phyloP scores from a whole-genome alignment of 306 rosid species.

The Geum urbanum region DNA sequence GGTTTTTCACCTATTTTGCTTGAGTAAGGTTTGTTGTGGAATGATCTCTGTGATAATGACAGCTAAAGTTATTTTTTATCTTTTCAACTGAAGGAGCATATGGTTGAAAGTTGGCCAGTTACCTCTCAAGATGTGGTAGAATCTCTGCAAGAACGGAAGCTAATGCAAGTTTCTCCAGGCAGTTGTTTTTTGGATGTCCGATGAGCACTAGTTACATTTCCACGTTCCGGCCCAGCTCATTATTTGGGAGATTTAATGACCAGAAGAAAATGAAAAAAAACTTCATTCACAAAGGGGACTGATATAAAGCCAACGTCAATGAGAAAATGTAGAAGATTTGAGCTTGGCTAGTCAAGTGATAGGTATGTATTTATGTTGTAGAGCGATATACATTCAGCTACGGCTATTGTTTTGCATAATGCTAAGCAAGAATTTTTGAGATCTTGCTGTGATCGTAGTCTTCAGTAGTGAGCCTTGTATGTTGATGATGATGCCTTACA shows the following conservation, averaged over 20 bases:
- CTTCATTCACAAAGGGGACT: not conserved
- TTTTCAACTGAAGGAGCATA: slow-evolving; percentile 3
- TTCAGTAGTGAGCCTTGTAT: not conserved
- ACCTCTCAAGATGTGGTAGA: not conserved
- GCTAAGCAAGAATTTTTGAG: not conserved
- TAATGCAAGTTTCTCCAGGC: not conserved
- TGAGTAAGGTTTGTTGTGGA: not conserved
- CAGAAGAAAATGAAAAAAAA: not conserved
- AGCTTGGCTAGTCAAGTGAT: not conserved
- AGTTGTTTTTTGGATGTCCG: not conserved
- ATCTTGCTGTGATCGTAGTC: not conserved
- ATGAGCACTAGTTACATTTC: not conserved
- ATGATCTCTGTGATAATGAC: not conserved
- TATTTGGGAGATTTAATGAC: not conserved
- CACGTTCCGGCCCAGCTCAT: not conserved
- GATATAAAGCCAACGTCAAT: not conserved
- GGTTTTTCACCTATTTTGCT: not conserved
- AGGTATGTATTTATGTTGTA: not conserved
- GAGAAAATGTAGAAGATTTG: not conserved
- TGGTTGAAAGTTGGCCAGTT: not conserved
- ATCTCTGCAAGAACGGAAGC: not conserved
- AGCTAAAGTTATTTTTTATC: not conserved
- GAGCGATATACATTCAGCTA: not conserved
- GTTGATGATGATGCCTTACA: not conserved
- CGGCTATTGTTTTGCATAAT: too few relatives aligned